Evolutionary conservation across 176 grass and related monocot species (phyloP).

Genomic region (Zizania latifolia): DNA sequence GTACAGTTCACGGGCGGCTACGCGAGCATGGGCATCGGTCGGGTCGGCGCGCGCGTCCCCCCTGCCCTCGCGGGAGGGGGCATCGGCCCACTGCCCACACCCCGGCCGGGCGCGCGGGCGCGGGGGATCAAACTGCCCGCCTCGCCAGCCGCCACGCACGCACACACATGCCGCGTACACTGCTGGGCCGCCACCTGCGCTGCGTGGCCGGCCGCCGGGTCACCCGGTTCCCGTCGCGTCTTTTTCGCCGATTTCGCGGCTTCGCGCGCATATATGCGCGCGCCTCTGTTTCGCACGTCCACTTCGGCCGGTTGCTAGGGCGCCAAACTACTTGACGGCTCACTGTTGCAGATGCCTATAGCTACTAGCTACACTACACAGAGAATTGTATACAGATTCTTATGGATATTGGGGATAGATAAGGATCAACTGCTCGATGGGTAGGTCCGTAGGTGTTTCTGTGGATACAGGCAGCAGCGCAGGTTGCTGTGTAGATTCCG

Average conservation of each 20-base stretch:
- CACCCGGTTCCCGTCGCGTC: conserved; percentile 25
- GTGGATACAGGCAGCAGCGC: background rate
- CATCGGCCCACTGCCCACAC: background rate
- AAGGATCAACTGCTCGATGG: background rate
- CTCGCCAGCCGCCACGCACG: background rate
- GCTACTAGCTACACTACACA: background rate
- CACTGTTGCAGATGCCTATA: background rate
- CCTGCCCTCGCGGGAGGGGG: background rate
- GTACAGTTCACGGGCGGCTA: too few species aligned
- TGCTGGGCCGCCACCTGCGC: background rate
- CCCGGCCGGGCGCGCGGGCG: background rate
- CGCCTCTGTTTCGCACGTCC: background rate
- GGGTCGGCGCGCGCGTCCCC: background rate
- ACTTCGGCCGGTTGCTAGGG: background rate
- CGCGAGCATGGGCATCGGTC: background rate
- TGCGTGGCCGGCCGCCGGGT: background rate
- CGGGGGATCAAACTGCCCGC: background rate
- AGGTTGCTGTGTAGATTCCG: conserved; percentile 9
- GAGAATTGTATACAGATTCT: background rate
- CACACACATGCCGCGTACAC: background rate
- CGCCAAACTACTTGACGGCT: background rate
- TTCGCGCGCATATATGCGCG: background rate
- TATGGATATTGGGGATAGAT: too few species aligned
- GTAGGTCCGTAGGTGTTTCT: background rate
- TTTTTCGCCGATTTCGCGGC: conserved; percentile 16